Percentiles rank a stretch among this genome's conserved stretches.
Evolutionary conservation across 2,329 filamentous ascomycete species (phyloP).

Genomic region (Aspergillus clavatus): DNA sequence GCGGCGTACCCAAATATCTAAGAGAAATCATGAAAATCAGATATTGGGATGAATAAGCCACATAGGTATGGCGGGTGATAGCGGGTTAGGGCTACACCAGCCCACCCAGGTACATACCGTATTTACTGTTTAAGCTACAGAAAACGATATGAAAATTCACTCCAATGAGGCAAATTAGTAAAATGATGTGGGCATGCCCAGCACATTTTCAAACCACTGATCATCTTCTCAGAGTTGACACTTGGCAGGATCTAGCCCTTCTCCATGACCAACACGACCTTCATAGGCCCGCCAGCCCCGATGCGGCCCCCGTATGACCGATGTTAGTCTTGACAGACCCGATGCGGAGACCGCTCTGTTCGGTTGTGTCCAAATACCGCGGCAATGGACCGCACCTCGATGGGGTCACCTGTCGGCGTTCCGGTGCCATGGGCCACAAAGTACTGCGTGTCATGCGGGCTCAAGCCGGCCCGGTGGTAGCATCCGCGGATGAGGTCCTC

Average conservation of each 20-base stretch:
- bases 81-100: too few relatives aligned
- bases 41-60: too few relatives aligned
- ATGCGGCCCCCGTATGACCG: constrained; percentile 27
- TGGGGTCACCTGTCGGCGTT: constrained; percentile 53
- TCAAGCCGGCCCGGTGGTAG: constrained; percentile 34
- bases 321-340: constrained; percentile 24
- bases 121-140: too few relatives aligned
- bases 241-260: constrained; percentile 15
- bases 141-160: too few relatives aligned
- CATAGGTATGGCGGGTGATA: too few relatives aligned
- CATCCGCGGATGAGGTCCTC: constrained; percentile 31
- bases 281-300: constrained; percentile 23
- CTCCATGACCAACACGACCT: constrained; percentile 9
- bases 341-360: constrained; percentile 13
- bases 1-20: too few relatives aligned
- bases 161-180: too few relatives aligned
- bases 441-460: constrained; percentile 20
- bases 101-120: too few relatives aligned
- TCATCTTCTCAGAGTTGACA: not conserved
- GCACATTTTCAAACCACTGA: too few relatives aligned
- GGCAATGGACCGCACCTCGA: constrained; percentile 49
- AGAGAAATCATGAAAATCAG: too few relatives aligned
- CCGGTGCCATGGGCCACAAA: constrained; percentile 54
- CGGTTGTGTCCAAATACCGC: constrained; percentile 26
- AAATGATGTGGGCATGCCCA: too few relatives aligned